Conservation (phyloP, 345 rosid genomes). For the Pistacia vera region DNA sequence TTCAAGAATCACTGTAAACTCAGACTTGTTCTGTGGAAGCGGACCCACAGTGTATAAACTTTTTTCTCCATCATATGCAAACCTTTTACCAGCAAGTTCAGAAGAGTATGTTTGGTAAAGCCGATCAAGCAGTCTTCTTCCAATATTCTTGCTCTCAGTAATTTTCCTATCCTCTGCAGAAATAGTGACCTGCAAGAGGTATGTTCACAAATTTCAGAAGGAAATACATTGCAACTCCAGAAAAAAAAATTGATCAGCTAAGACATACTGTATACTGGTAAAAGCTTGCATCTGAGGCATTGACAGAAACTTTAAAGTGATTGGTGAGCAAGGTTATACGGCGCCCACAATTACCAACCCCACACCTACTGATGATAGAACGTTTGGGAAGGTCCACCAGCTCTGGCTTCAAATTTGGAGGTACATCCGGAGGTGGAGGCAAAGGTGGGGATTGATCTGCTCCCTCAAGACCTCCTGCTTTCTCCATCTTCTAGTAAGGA, state of each 20-base stretch:
- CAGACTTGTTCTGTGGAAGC: conserved; percentile 61
- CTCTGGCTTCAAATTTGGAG: conserved; percentile 35
- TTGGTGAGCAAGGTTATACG: conserved; percentile 58
- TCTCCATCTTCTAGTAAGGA: conserved; percentile 45
- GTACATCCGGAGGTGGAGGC: conserved; percentile 30
- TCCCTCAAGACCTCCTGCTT: conserved; percentile 17
- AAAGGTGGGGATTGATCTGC: conserved; percentile 29
- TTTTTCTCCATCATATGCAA: conserved; percentile 89
- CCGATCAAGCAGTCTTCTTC: conserved; percentile 69
- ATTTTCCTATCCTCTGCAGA: conserved; percentile 50
- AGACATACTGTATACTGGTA: conserved; percentile 78
- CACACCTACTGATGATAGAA: conserved; percentile 51
- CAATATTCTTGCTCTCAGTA: conserved; percentile 65
- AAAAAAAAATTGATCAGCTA: conserved; percentile 6
- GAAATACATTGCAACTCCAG: conserved; percentile 9
- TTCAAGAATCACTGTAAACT: conserved; percentile 69
- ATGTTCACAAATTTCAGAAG: conserved; percentile 4
- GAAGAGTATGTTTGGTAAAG: conserved; percentile 68
- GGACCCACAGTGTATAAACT: conserved; percentile 76
- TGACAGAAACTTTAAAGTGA: conserved; percentile 68
- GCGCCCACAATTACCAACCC: conserved; percentile 54
- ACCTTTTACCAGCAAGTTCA: conserved; percentile 57
- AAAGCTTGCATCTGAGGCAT: conserved; percentile 58
- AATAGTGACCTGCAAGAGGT: conserved; percentile 62
- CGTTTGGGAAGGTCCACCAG: conserved; percentile 36